Base-by-base conservation (phyloP, 179 eudicot genomes). In the Heliamphora pulchella region DNA sequence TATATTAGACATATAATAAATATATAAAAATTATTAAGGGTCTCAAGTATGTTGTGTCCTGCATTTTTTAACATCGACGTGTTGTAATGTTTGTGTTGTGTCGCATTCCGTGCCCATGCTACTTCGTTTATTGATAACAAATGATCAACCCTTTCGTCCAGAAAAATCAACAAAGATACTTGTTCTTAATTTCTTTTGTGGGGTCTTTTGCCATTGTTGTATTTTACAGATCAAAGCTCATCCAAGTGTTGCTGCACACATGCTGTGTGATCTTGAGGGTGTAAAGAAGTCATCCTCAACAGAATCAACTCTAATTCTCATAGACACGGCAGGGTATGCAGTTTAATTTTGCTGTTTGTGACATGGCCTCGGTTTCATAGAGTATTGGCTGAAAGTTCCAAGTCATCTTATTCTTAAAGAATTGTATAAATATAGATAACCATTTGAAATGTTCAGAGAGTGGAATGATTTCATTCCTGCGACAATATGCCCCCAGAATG, bases 211-310 rank as follows among this genome's bases (percentile, higher is more conserved):
- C 74, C 57, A 68, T 44, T 48, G 13, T 54, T 69, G 39, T 80
- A 18, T 63, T 75, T 47, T 47, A 80, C 86, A 94, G 99, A 85
- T 96, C 67, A 79, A 90, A 89, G 99, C 98, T 54, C 97, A 96
- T 87, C 78, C 98, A 79, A 87, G 97, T 88, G 99, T 94, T 81
- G 94, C 99, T 86, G 90, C 87, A 47, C 99, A 94, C 87, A 88
- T 84, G 89, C 89, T 96, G 20, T 89, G 82, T 86, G 97, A 91
- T 82, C 90, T 94, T 76, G 98, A 92, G 85, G 90, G 80, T 82
- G 97, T 88, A 74, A 87, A 89, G 83, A 90, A 85, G 83, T 79
- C 99, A 58, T 82, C 97, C 84, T 81, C 97, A 81, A 92, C 97
- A 3, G 99, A 94, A 84, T 87, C 97, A 79, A 89, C 97, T 44